Evolutionary conservation across 1,284 basidiomycete species (phyloP).

Genomic region (Ustilago sp.): DNA sequence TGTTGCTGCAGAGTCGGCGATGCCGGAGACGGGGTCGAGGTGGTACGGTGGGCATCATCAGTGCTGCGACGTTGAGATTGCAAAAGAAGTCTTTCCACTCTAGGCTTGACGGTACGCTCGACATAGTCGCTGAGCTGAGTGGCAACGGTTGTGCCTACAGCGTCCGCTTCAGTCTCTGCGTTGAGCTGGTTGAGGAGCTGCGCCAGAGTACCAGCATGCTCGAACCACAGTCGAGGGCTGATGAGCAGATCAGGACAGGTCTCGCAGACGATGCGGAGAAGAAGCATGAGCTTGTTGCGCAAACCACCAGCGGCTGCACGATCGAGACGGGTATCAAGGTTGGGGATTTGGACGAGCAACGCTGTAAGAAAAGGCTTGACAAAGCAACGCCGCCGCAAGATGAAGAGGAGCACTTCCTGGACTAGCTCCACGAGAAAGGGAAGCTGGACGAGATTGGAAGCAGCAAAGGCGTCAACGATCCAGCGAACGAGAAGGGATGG

Average conservation of each 20-base stretch:
- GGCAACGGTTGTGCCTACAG: background rate
- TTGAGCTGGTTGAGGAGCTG: conserved; percentile 32
- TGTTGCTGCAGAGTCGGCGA: conserved; percentile 24
- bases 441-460: conserved; percentile 46
- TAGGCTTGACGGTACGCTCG: conserved; percentile 25
- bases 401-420: conserved; percentile 40
- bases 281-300: conserved; percentile 33
- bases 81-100: conserved; percentile 33
- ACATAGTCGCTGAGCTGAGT: conserved; percentile 11
- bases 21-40: background rate
- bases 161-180: conserved; percentile 9
- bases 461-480: conserved; percentile 81
- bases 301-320: conserved; percentile 23
- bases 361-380: conserved; percentile 33
- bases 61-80: background rate
- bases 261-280: conserved; percentile 42
- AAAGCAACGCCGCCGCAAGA: conserved; percentile 40
- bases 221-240: conserved; percentile 73
- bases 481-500: conserved; percentile 82
- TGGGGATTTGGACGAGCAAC: conserved; percentile 27
- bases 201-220: conserved; percentile 25
- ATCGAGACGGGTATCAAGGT: conserved; percentile 30
- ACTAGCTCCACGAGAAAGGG: conserved; percentile 48
- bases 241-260: conserved; percentile 77
- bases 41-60: background rate